A percentile compares a stretch with the other conserved stretches of the same genome.
Evolutionary conservation across 1,284 basidiomycete species (phyloP).

Genomic region (Tilletia indica): DNA sequence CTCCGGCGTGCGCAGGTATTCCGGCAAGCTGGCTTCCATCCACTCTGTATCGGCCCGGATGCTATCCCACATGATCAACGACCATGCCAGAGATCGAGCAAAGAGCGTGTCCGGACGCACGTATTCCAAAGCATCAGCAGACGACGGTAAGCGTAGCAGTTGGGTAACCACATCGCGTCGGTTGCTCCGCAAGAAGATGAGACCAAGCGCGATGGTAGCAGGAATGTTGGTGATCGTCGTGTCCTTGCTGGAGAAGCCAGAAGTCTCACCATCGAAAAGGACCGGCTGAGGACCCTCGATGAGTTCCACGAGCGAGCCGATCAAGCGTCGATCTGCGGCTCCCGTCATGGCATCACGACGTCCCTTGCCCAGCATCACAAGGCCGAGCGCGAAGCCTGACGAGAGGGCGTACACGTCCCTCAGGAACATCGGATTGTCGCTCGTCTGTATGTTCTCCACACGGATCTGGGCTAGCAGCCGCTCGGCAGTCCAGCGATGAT

Average conservation of each 20-base stretch:
- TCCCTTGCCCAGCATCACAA: conserved; percentile 84
- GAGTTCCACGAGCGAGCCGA: conserved; percentile 36
- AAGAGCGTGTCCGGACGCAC: conserved; percentile 85
- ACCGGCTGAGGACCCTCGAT: conserved; percentile 23
- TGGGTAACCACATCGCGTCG: conserved; percentile 63
- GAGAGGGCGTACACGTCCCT: conserved; percentile 88
- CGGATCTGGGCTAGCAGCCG: conserved; percentile 81
- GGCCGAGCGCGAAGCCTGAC: conserved; percentile 84
- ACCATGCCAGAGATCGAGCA: conserved; percentile 73
- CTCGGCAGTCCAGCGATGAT: conserved; percentile 86
- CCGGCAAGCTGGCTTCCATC: conserved; percentile 74
- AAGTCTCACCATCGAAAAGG: conserved; percentile 15
- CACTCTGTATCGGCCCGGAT: conserved; percentile 74
- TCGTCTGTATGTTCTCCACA: conserved; percentile 71
- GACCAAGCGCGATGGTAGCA: conserved; percentile 81
- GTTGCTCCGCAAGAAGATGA: conserved; percentile 86
- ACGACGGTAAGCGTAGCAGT: conserved; percentile 76
- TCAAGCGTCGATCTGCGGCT: conserved; percentile 37
- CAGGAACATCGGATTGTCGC: conserved; percentile 61
- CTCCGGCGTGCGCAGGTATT: conserved; percentile 63
- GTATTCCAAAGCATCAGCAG: conserved; percentile 72
- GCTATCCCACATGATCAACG: conserved; percentile 82
- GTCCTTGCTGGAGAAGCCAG: conserved; percentile 1
- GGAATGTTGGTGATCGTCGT: conserved; percentile 64
- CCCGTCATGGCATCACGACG: conserved; percentile 39